Percentiles rank a stretch among this genome's conserved stretches.
Conservation (phyloP, 2,329 filamentous ascomycete genomes). For the Aureobasidium vineae region DNA sequence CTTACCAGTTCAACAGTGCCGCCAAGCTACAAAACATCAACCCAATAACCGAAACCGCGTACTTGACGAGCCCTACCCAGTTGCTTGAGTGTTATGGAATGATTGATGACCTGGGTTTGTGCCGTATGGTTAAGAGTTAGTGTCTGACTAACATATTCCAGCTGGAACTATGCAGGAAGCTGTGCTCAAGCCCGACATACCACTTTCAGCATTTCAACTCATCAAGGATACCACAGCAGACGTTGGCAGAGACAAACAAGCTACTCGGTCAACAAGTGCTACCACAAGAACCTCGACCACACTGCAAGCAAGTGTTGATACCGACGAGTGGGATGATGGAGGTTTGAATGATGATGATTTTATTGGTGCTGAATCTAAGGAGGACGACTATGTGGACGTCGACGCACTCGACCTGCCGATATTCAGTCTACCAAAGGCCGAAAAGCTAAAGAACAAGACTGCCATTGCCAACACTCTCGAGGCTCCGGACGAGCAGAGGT, state of each 20-base stretch:
- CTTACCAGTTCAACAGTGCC: constrained; percentile 50
- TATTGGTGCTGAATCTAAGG: constrained; percentile 42
- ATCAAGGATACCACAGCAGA: constrained; percentile 48
- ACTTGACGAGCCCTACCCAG: constrained; percentile 55
- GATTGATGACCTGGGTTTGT: constrained; percentile 76
- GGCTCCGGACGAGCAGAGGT: background rate
- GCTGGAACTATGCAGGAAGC: constrained; percentile 58
- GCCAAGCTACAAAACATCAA: constrained; percentile 62
- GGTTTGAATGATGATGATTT: constrained; percentile 55
- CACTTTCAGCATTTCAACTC: constrained; percentile 46
- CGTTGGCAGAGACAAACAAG: constrained; percentile 41
- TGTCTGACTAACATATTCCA: constrained; percentile 32
- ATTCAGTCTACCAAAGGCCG: background rate
- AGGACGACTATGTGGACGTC: constrained; percentile 51
- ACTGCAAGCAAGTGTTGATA: background rate
- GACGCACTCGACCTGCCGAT: constrained; percentile 48
- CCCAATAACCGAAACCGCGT: constrained; percentile 59
- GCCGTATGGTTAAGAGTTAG: too few relatives aligned
- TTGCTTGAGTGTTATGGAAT: constrained; percentile 67
- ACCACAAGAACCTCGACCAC: too few relatives aligned
- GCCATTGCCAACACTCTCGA: background rate
- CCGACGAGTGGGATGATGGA: constrained; percentile 54
- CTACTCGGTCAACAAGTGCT: constrained; percentile 40
- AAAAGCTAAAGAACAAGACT: background rate
- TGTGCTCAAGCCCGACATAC: constrained; percentile 52